These are phyloP conservation scores for Penicillium maclennaniae DNA, from an alignment of 495 filamentous ascomycete genomes.

Conservation along the genomic window DNA sequence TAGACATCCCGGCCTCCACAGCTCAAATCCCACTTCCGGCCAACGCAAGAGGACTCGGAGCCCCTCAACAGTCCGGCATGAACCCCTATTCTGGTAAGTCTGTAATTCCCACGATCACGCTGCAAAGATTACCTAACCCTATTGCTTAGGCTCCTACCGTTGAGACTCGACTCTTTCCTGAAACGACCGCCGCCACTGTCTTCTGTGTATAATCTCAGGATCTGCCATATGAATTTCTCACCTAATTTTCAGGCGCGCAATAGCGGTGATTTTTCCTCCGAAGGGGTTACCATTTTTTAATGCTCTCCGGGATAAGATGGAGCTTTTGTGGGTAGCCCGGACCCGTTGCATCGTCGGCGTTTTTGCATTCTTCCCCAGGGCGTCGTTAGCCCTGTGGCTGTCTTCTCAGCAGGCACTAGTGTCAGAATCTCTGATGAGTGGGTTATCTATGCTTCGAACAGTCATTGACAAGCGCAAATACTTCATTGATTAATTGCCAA, in stretches of 20 bases:
- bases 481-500: background rate
- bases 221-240: constrained; percentile 2
- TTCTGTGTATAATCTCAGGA: constrained; percentile 15
- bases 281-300: background rate
- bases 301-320: constrained; percentile 1
- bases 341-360: constrained; percentile 25
- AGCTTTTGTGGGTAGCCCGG: constrained; percentile 2
- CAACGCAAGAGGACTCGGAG: constrained; percentile 29
- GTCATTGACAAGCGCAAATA: background rate
- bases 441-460: background rate
- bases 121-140: background rate
- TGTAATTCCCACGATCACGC: background rate
- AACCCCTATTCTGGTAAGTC: constrained; percentile 37
- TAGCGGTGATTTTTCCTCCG: constrained; percentile 15
- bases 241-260: constrained; percentile 15
- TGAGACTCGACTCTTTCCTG: constrained; percentile 5
- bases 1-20: constrained; percentile 57
- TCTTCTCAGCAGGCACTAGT: background rate
- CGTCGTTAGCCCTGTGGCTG: constrained; percentile 5
- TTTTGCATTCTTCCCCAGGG: constrained; percentile 12
- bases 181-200: background rate
- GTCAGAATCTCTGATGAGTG: background rate
- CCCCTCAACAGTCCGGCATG: constrained; percentile 20
- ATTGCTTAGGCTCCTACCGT: constrained; percentile 32
- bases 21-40: constrained; percentile 44